Conservation (phyloP, 208 protist genomes). For the Tritrichomonas foetus region DNA sequence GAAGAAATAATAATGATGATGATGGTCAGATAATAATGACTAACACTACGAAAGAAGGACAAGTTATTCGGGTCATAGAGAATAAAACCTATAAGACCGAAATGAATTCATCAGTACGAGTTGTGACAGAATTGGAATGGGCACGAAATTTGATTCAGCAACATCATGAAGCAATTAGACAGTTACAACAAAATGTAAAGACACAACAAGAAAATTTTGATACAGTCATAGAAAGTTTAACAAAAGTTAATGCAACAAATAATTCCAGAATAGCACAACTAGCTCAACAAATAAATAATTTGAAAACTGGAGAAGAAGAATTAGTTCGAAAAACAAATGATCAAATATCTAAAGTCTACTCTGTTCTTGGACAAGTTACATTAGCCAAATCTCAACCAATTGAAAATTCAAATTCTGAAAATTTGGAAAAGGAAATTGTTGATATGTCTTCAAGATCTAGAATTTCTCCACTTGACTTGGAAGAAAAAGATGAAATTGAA, state of each 20-base stretch:
- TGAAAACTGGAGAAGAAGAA: background rate
- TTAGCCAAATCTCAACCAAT: too few species aligned
- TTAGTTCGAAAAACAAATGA: background rate
- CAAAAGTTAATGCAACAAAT: background rate
- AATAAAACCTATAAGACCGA: conserved; percentile 10
- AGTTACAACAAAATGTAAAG: background rate
- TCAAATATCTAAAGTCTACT: background rate
- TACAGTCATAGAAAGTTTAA: background rate
- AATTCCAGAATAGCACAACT: background rate
- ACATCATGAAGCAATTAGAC: background rate
- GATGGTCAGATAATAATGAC: background rate
- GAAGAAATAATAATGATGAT: background rate
- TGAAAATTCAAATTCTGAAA: background rate
- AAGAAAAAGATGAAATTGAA: too few species aligned
- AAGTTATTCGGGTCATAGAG: background rate
- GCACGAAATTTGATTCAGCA: background rate
- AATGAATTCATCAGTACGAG: background rate
- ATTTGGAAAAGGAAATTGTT: background rate
- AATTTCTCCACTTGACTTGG: too few species aligned
- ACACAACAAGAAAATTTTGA: background rate
- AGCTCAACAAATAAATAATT: background rate
- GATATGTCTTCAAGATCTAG: background rate
- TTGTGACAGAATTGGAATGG: background rate
- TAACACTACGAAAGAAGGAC: background rate
- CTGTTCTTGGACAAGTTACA: background rate